A percentile compares a stretch with the other conserved stretches of the same genome.
These are phyloP conservation scores for Exophiala viscosa DNA, from an alignment of 2,329 filamentous ascomycete species.

Conservation along the genomic window DNA sequence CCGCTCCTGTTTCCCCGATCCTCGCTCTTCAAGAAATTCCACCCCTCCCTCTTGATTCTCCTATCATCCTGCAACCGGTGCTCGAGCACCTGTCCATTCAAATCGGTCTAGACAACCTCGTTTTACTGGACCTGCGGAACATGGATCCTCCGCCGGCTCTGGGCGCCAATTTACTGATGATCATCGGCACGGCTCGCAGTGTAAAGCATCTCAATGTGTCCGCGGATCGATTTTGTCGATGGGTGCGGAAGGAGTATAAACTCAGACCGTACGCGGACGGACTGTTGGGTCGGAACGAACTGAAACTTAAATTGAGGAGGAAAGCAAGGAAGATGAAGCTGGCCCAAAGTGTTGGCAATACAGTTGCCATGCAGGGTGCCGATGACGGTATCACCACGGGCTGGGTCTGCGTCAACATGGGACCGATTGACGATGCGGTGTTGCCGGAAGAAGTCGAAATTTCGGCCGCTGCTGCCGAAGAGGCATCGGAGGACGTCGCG, in stretches of 20 bases:
- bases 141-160: conserved; percentile 84
- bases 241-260: conserved; percentile 69
- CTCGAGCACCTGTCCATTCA: conserved; percentile 77
- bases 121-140: conserved; percentile 74
- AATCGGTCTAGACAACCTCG: conserved; percentile 78
- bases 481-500: conserved; percentile 26
- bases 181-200: conserved; percentile 85
- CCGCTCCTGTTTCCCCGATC: conserved; percentile 39
- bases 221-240: conserved; percentile 82
- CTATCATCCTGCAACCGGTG: conserved; percentile 66
- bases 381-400: conserved; percentile 89
- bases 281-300: conserved; percentile 80
- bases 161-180: conserved; percentile 84
- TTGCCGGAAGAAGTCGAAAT: conserved; percentile 1
- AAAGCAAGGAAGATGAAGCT: conserved; percentile 78
- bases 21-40: conserved; percentile 57
- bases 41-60: conserved; percentile 64
- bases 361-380: conserved; percentile 53
- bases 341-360: conserved; percentile 65
- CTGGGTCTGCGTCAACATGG: conserved; percentile 93
- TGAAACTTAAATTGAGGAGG: conserved; percentile 79
- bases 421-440: conserved; percentile 50
- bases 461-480: neutral
- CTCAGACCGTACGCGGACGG: conserved; percentile 79
- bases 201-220: conserved; percentile 91